Evolutionary conservation across 1,284 basidiomycete genomes (phyloP).

Genomic region (Gastroboletus turbinatus): DNA sequence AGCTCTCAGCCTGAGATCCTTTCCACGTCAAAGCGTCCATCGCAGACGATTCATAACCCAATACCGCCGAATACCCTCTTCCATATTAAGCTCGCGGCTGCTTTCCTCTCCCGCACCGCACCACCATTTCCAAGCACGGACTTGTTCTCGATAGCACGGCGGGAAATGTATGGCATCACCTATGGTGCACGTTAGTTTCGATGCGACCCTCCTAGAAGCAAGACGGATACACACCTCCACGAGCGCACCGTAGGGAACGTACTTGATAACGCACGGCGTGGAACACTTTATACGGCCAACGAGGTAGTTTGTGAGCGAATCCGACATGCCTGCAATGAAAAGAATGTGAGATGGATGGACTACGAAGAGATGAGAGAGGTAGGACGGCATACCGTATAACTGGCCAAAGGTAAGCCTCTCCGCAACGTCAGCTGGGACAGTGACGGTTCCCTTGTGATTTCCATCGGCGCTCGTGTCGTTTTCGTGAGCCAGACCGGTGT

Average conservation of each 20-base stretch:
- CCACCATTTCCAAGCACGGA: conserved; percentile 55
- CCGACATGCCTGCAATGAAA: conserved; percentile 69
- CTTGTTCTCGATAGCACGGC: conserved; percentile 80
- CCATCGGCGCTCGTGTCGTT: conserved; percentile 20
- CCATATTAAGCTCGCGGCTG: conserved; percentile 53
- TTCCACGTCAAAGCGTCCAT: background rate
- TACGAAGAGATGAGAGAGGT: background rate
- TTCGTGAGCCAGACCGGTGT: conserved; percentile 51
- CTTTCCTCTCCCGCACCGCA: conserved; percentile 53
- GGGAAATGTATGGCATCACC: conserved; percentile 72
- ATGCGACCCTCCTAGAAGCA: background rate
- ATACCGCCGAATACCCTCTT: conserved; percentile 41
- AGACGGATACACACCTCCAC: conserved; percentile 46
- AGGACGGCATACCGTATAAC: conserved; percentile 68
- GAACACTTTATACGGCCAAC: conserved; percentile 53
- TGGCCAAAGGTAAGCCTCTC: conserved; percentile 80
- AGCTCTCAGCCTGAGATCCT: background rate
- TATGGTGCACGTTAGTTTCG: conserved; percentile 10
- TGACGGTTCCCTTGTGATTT: conserved; percentile 34
- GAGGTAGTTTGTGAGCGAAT: conserved; percentile 74
- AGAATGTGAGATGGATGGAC: background rate
- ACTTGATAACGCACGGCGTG: conserved; percentile 79
- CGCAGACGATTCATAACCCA: conserved; percentile 21
- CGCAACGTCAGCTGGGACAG: conserved; percentile 51
- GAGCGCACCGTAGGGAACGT: conserved; percentile 84